These are phyloP conservation scores for Candida silvicultrix DNA, from an alignment of 805 yeast genomes.

Conservation along the genomic window DNA sequence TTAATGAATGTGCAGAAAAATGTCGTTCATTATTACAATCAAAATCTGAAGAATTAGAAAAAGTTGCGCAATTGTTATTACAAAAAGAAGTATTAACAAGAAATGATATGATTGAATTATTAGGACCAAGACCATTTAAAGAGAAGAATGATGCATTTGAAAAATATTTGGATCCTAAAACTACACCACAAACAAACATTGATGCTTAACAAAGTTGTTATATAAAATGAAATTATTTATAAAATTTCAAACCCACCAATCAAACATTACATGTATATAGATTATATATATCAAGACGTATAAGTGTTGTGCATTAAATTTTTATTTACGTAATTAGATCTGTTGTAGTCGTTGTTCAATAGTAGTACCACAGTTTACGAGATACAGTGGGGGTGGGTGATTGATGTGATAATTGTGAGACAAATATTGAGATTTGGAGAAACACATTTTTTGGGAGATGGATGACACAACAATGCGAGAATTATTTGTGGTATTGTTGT, in stretches of 20 bases:
- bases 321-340: too few relatives aligned
- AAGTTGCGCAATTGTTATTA: slow-evolving; percentile 69
- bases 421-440: too few relatives aligned
- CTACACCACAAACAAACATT: neutral
- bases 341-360: too few relatives aligned
- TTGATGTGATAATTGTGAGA: too few relatives aligned
- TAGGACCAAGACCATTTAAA: slow-evolving; percentile 75
- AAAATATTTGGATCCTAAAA: slow-evolving; percentile 51
- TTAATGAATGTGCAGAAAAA: slow-evolving; percentile 55
- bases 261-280: neutral
- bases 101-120: slow-evolving; percentile 68
- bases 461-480: neutral
- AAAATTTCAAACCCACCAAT: too few relatives aligned
- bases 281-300: neutral
- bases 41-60: slow-evolving; percentile 53
- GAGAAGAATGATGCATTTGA: slow-evolving; percentile 88
- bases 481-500: too few relatives aligned
- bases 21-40: slow-evolving; percentile 54
- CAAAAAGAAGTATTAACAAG: slow-evolving; percentile 75
- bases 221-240: neutral
- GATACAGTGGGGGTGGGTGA: too few relatives aligned
- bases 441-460: too few relatives aligned
- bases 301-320: neutral
- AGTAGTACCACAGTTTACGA: too few relatives aligned
- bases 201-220: neutral